These are phyloP conservation scores for Sordariomycetes sp. DNA, from an alignment of 2,329 filamentous ascomycete genomes.

Conservation along the genomic window DNA sequence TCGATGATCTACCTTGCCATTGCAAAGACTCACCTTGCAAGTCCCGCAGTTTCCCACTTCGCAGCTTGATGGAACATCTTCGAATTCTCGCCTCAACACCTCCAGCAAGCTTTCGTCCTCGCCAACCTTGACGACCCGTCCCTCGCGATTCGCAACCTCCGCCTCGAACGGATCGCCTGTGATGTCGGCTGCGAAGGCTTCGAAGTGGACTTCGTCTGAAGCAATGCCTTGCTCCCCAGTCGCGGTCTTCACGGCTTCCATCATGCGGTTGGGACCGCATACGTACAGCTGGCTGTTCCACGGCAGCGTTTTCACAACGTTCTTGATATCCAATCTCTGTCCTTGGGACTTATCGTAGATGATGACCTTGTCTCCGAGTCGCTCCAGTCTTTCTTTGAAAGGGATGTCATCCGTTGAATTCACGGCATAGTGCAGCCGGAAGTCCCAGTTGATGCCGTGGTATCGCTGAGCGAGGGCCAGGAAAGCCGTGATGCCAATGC, in stretches of 20 bases:
- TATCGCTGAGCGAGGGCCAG: constrained; percentile 35
- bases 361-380: constrained; percentile 28
- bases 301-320: constrained; percentile 36
- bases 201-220: constrained; percentile 47
- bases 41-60: constrained; percentile 47
- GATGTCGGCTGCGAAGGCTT: constrained; percentile 45
- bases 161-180: constrained; percentile 52
- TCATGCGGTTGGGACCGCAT: constrained; percentile 49
- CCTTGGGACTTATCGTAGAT: constrained; percentile 44
- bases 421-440: constrained; percentile 50
- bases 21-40: constrained; percentile 32
- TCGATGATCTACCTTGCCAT: constrained; percentile 36
- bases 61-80: constrained; percentile 37
- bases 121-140: constrained; percentile 32
- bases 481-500: constrained; percentile 60
- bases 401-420: constrained; percentile 41
- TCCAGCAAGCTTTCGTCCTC: constrained; percentile 41
- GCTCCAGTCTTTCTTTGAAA: constrained; percentile 37
- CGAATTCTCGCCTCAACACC: constrained; percentile 31
- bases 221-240: constrained; percentile 32
- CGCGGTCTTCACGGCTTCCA: constrained; percentile 36
- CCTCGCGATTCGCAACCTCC: constrained; percentile 31
- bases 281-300: constrained; percentile 52
- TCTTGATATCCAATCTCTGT: constrained; percentile 40
- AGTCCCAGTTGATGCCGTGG: constrained; percentile 35